Base-by-base conservation (phyloP, 192 early-diverging fungal species). In the Backusella liffmaniae region DNA sequence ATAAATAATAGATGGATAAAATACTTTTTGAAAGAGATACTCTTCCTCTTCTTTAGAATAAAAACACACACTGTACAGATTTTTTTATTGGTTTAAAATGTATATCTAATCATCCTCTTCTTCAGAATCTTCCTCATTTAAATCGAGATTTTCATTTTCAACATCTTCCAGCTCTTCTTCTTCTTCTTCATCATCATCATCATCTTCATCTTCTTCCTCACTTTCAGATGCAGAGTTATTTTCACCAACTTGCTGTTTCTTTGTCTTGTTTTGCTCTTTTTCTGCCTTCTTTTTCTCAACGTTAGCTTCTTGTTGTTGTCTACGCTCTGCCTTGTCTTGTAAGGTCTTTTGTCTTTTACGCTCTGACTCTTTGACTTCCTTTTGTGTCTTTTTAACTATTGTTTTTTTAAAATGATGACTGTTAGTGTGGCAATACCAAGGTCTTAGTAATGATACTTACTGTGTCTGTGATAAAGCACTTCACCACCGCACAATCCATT, bases 401-500 rank as follows among this genome's bases (percentile, higher is more conserved):
- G 5, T 34, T 66, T 65, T 65, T 29, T 26, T 12, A 10, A 18
- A 62, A 30, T 30, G 30, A 30, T 1, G 30, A 9, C 10, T n/a
- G 51, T 56, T 53, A 56, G 37, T 9, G 1, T 3, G 49, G 0
- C n/a, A 12, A 53, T 42, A 37, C 8, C 37, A 10, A 10, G 13
- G 3, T 16, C 42, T 16, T 15, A 67, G 30, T 26, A 41, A n/a
- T 9, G 8, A 67, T 3, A 84, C 89, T 79, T 88, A 93, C 91
- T 77, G 76, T 90, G 91, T 59, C 88, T 88, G 85, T 99, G 97
- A 83, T 92, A 94, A 32, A 99, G 81, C n/a, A 99, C 91, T 62
- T 97, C 95, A 41, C 97, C 98, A 44, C 90, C 91, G 75, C 96
- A 96, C 71, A 99, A 76, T 1, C 95, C 98, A 42, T 80, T 89